phyloP scores from a whole-genome alignment of 768 basidiomycete genomes.

The Mrakia gelida region DNA sequence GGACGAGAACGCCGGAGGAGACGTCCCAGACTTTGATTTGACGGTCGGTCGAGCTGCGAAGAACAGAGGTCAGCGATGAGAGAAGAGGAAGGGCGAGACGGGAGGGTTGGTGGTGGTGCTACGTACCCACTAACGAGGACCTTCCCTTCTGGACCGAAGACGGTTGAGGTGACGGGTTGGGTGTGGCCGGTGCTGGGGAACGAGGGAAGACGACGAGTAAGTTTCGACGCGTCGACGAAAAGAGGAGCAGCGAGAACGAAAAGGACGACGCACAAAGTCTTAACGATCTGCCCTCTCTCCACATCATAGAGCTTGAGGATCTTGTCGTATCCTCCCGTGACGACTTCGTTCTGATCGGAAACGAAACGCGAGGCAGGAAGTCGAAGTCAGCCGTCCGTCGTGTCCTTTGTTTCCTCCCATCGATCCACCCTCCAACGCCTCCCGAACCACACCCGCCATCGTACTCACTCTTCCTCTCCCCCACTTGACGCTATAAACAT shows the following conservation, averaged over 20 bases:
- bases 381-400: no score
- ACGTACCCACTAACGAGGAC: conserved; percentile 41
- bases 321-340: conserved; percentile 41
- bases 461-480: conserved; percentile 17
- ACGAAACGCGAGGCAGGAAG: background rate
- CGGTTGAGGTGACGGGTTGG: conserved; percentile 39
- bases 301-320: conserved; percentile 42
- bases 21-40: conserved; percentile 44
- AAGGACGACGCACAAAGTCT: conserved; percentile 36
- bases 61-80: no score
- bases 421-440: conserved; percentile 26
- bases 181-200: conserved; percentile 38
- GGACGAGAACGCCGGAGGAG: conserved; percentile 40
- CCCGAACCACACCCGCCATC: background rate
- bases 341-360: conserved; percentile 38
- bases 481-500: conserved; percentile 43
- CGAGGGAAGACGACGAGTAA: background rate
- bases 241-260: background rate
- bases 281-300: conserved; percentile 38
- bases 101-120: no score
- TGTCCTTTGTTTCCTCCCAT: background rate
- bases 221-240: background rate
- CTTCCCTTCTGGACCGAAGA: conserved; percentile 39
- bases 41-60: conserved; percentile 39
- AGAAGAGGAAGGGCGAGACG: background rate